A percentile compares a stretch with the other conserved stretches of the same genome.
These are phyloP conservation scores for Stephania cephalantha DNA, from an alignment of 164 flowering plant genomes.

Conservation along the genomic window DNA sequence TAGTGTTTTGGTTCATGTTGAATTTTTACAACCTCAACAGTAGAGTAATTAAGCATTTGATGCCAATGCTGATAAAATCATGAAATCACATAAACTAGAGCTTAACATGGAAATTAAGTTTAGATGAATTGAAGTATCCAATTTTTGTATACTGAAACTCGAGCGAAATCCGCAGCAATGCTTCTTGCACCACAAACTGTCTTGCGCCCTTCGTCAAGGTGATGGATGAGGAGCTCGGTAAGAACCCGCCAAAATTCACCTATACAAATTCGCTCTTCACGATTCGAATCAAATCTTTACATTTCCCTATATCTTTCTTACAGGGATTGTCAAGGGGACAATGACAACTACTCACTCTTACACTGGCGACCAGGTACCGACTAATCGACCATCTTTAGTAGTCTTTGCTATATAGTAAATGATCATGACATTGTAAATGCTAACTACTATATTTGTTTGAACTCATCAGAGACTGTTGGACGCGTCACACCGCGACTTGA, in stretches of 20 bases:
- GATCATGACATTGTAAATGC: too few relatives aligned
- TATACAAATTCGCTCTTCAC: neutral
- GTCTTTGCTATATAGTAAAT: too few relatives aligned
- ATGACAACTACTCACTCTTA: slow-evolving; percentile 99
- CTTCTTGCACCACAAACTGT: slow-evolving; percentile 99
- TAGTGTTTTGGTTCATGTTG: slow-evolving; percentile 1
- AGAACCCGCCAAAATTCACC: slow-evolving; percentile 9
- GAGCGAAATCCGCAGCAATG: slow-evolving; percentile 57
- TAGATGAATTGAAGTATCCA: neutral
- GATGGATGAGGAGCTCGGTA: slow-evolving; percentile 90
- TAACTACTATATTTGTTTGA: neutral
- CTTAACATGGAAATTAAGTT: neutral
- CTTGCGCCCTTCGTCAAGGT: slow-evolving; percentile 94
- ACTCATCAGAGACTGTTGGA: slow-evolving; percentile 74
- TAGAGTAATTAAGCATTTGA: neutral
- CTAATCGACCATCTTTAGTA: neutral
- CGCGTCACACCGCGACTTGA: slow-evolving; percentile 94
- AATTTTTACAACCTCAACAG: too few relatives aligned
- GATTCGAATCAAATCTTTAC: neutral
- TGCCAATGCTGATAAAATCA: neutral
- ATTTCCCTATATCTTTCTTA: neutral
- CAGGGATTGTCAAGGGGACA: slow-evolving; percentile 97
- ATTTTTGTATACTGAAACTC: neutral
- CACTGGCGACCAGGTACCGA: slow-evolving; percentile 92
- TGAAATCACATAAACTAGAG: neutral